Evolutionary conservation across 2,329 filamentous ascomycete genomes (phyloP).

Genomic region (Periconia digitata): DNA sequence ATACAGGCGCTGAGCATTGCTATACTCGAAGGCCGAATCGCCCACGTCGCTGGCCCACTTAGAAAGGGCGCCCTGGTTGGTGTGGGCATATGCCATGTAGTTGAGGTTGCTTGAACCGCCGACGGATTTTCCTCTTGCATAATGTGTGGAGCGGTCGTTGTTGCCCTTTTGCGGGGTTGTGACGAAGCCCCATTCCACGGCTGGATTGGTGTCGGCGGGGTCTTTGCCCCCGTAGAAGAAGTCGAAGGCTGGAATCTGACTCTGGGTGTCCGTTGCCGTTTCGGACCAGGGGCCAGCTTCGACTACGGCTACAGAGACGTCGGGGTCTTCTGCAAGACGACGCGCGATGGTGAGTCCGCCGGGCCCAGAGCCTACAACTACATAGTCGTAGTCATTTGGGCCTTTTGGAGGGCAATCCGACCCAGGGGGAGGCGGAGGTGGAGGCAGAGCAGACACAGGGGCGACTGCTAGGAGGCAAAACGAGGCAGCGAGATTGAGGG

Average conservation of each 20-base stretch:
- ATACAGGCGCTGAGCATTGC: not conserved
- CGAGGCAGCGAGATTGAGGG: too few species aligned
- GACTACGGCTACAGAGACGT: constrained; percentile 29
- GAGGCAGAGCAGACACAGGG: too few species aligned
- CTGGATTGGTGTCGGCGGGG: constrained; percentile 21
- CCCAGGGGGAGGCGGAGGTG: too few species aligned
- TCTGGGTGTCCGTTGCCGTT: constrained; percentile 30
- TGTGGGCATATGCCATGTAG: constrained; percentile 25
- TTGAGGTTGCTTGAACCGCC: constrained; percentile 28
- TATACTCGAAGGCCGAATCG: constrained; percentile 32
- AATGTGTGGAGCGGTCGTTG: constrained; percentile 21
- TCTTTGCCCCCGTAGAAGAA: constrained; percentile 16
- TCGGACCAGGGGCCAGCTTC: constrained; percentile 36
- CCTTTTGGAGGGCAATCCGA: too few species aligned
- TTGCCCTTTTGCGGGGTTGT: constrained; percentile 27
- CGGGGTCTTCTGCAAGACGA: constrained; percentile 17
- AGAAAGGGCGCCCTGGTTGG: constrained; percentile 16
- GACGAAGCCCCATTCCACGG: constrained; percentile 34
- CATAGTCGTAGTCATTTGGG: constrained; percentile 15
- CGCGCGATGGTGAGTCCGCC: constrained; percentile 17
- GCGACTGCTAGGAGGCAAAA: too few species aligned
- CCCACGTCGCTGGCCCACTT: constrained; percentile 30
- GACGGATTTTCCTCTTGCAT: constrained; percentile 32
- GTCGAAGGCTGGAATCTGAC: constrained; percentile 22
- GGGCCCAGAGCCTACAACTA: constrained; percentile 23